These are phyloP conservation scores for Zoysia matrella DNA, from an alignment of 202 grass and related monocot species.

Conservation along the genomic window DNA sequence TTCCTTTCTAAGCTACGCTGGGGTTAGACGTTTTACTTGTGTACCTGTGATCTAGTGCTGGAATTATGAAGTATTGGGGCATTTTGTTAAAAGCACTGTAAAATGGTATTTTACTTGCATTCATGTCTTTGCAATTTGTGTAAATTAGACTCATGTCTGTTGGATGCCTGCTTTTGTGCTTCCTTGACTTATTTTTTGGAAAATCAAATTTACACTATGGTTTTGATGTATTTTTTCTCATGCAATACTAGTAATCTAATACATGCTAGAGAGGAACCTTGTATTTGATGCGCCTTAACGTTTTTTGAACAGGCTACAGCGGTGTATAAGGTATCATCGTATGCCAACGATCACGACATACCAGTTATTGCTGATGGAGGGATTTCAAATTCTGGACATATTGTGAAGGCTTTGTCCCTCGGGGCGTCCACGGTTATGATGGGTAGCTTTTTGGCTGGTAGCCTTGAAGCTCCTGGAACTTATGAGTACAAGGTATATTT, in stretches of 20 bases:
- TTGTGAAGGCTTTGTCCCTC: slow-evolving; percentile 85
- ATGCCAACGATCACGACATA: slow-evolving; percentile 80
- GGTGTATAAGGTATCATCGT: slow-evolving; percentile 94
- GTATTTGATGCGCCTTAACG: slow-evolving; percentile 32
- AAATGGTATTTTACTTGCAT: neutral
- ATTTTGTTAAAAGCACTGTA: neutral
- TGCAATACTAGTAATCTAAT: neutral
- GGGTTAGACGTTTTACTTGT: neutral
- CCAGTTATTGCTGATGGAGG: slow-evolving; percentile 95
- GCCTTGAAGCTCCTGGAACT: slow-evolving; percentile 85
- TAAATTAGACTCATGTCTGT: neutral
- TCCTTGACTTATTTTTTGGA: neutral
- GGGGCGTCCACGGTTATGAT: slow-evolving; percentile 96
- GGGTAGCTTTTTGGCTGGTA: slow-evolving; percentile 94
- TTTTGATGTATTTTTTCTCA: slow-evolving; percentile 13
- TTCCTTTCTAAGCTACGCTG: neutral
- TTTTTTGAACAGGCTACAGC: slow-evolving; percentile 76
- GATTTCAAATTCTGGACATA: slow-evolving; percentile 95
- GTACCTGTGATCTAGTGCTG: neutral
- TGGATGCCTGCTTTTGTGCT: neutral
- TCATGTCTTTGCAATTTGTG: neutral
- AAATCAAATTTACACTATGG: neutral
- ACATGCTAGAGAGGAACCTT: neutral
- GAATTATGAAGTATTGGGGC: neutral
- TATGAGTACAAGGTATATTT: slow-evolving; percentile 70